These are phyloP conservation scores for Didymella pomorum DNA, from an alignment of 2,329 filamentous ascomycete species.

Conservation along the genomic window DNA sequence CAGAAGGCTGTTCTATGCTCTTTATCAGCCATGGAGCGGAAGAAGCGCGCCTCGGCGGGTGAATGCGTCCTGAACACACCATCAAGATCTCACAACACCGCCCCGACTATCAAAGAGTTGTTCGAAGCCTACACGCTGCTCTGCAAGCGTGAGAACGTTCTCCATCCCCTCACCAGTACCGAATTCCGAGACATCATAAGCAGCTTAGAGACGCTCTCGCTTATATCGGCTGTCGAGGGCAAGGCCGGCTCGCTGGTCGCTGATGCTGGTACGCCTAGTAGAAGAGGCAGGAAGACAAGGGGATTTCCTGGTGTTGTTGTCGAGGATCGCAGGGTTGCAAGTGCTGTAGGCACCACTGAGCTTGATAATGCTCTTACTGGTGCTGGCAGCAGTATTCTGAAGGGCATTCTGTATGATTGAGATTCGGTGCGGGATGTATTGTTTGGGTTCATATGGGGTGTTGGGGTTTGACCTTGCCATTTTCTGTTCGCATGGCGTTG, in stretches of 20 bases:
- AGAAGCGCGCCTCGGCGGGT: conserved; percentile 60
- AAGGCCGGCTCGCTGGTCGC: conserved; percentile 71
- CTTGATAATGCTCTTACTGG: conserved; percentile 72
- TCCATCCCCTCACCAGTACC: conserved; percentile 87
- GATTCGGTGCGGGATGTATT: neutral
- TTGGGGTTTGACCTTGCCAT: neutral
- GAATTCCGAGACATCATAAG: conserved; percentile 94
- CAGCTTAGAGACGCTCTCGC: conserved; percentile 85
- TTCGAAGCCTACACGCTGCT: conserved; percentile 84
- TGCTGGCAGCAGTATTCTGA: conserved; percentile 54
- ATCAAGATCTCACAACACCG: conserved; percentile 59
- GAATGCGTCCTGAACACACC: conserved; percentile 49
- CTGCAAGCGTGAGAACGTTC: conserved; percentile 85
- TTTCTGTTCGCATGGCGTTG: conserved; percentile 18
- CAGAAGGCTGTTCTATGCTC: conserved; percentile 95
- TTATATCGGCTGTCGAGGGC: conserved; percentile 76
- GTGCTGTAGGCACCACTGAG: conserved; percentile 82
- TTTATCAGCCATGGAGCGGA: conserved; percentile 84
- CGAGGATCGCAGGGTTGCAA: conserved; percentile 81
- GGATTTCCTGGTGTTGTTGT: conserved; percentile 57
- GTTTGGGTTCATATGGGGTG: neutral
- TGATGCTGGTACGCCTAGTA: conserved; percentile 73
- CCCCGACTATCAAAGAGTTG: conserved; percentile 82
- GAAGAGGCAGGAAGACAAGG: conserved; percentile 62
- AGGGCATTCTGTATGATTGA: conserved; percentile 35